phyloP scores from a whole-genome alignment of 2,329 filamentous ascomycete species.

The Diaporthe ilicicola region DNA sequence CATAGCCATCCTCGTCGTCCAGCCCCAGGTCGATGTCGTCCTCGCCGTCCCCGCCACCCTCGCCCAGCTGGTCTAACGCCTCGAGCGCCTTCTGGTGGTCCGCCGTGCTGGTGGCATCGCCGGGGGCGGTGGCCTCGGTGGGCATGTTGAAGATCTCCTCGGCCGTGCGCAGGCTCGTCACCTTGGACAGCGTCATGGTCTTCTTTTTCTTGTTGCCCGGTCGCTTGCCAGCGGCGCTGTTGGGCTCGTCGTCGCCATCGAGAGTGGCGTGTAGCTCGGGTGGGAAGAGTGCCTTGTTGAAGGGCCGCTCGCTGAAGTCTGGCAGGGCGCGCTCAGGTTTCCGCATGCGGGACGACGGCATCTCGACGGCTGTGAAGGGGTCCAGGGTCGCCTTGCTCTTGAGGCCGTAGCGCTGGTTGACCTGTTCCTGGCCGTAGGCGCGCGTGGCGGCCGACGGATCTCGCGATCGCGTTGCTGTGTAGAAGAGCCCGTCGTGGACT shows the following conservation, averaged over 20 bases:
- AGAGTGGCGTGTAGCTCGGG: constrained; percentile 63
- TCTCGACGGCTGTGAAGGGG: constrained; percentile 66
- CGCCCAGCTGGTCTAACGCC: constrained; percentile 53
- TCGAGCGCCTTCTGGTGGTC: constrained; percentile 51
- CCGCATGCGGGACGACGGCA: constrained; percentile 64
- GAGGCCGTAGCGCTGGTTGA: constrained; percentile 64
- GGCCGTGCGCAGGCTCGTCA: constrained; percentile 58
- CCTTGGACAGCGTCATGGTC: constrained; percentile 55
- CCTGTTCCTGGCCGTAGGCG: constrained; percentile 65
- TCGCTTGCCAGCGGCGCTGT: constrained; percentile 43
- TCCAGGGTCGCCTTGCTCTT: constrained; percentile 65
- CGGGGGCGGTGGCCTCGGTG: constrained; percentile 41
- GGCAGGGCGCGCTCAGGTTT: constrained; percentile 61
- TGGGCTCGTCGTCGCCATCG: constrained; percentile 54
- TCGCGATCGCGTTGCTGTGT: constrained; percentile 61
- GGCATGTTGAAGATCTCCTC: constrained; percentile 59
- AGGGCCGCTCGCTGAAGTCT: constrained; percentile 59
- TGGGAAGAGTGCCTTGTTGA: constrained; percentile 60
- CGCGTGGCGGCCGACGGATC: constrained; percentile 50
- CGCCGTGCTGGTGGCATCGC: constrained; percentile 35
- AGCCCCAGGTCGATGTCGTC: constrained; percentile 48
- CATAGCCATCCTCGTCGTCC: constrained; percentile 60
- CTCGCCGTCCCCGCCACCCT: constrained; percentile 45
- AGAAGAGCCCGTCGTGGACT: constrained; percentile 62
- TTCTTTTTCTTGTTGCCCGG: constrained; percentile 49